A percentile compares a stretch with the other conserved stretches of the same genome.
phyloP scores from a whole-genome alignment of 2,329 filamentous ascomycete species.

The Aureobasidium sp. region DNA sequence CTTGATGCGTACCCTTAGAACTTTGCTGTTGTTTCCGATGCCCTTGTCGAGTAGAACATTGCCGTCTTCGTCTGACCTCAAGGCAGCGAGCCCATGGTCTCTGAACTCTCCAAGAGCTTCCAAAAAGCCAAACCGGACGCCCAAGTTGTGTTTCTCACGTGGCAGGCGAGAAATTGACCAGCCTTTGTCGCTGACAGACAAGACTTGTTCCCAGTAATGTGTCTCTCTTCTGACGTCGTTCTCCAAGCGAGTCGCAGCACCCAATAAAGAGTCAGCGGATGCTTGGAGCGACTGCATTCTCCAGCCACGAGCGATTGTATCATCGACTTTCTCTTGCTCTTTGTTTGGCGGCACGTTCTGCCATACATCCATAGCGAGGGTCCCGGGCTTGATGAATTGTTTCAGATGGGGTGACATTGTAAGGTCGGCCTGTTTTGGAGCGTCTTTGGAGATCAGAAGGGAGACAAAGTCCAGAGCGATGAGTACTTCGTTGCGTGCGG shows the following conservation, averaged over 20 bases:
- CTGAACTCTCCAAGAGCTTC: conserved; percentile 58
- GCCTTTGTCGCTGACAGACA: conserved; percentile 71
- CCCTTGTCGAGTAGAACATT: conserved; percentile 66
- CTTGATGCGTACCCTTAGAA: conserved; percentile 61
- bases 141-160: conserved; percentile 64
- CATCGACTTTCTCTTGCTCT: conserved; percentile 29
- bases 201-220: conserved; percentile 81
- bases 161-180: conserved; percentile 81
- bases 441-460: conserved; percentile 72
- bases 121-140: conserved; percentile 81
- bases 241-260: conserved; percentile 64
- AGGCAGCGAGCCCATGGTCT: conserved; percentile 70
- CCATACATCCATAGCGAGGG: conserved; percentile 60
- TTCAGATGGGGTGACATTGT: conserved; percentile 67
- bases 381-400: conserved; percentile 64
- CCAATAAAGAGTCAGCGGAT: conserved; percentile 65
- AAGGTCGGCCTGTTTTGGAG: conserved; percentile 59
- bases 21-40: conserved; percentile 47
- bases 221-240: conserved; percentile 73
- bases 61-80: conserved; percentile 68
- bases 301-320: conserved; percentile 58
- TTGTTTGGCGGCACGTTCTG: conserved; percentile 53
- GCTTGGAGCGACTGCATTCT: conserved; percentile 69
- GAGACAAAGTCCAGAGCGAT: conserved; percentile 77
- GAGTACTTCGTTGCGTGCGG: conserved; percentile 54